Percentiles rank a stretch among this genome's conserved stretches.
Conservation (phyloP, 345 rosid genomes). For the Crucihimalaya himalaica region DNA sequence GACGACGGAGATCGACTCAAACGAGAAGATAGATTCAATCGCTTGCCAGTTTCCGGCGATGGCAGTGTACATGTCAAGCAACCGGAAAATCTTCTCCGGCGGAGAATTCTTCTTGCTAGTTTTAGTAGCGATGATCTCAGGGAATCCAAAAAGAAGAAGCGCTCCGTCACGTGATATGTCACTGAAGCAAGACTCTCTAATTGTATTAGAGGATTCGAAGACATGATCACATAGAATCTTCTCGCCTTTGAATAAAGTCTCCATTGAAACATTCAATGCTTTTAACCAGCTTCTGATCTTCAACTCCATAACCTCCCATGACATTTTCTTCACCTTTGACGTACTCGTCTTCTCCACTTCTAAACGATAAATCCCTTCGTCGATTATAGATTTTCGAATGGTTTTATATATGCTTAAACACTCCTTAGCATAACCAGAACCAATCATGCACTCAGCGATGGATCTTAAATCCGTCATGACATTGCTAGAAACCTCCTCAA, state of each 20-base stretch:
- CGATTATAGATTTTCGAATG: constrained; percentile 70
- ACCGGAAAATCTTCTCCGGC: constrained; percentile 59
- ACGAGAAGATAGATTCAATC: constrained; percentile 61
- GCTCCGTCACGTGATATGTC: constrained; percentile 71
- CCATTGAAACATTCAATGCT: constrained; percentile 57
- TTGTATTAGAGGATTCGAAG: constrained; percentile 53
- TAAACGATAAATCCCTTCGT: constrained; percentile 71
- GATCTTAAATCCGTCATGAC: constrained; percentile 68
- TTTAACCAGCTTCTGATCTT: constrained; percentile 67
- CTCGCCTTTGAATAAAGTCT: constrained; percentile 65
- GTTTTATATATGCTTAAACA: constrained; percentile 57
- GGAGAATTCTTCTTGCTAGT: constrained; percentile 41
- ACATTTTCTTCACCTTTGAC: constrained; percentile 56
- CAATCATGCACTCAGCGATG: constrained; percentile 89
- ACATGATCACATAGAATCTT: constrained; percentile 73
- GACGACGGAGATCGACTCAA: constrained; percentile 49
- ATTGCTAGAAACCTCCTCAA: constrained; percentile 49
- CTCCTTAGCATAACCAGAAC: constrained; percentile 73
- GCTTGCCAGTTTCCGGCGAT: constrained; percentile 63
- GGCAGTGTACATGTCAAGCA: constrained; percentile 59
- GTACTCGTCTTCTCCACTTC: constrained; percentile 54
- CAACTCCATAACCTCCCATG: constrained; percentile 59
- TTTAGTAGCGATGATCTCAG: constrained; percentile 51
- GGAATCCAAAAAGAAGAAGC: constrained; percentile 56
- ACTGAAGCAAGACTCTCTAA: constrained; percentile 64